phyloP scores from a whole-genome alignment of 768 basidiomycete genomes.

The Botryobasidium botryosum region DNA sequence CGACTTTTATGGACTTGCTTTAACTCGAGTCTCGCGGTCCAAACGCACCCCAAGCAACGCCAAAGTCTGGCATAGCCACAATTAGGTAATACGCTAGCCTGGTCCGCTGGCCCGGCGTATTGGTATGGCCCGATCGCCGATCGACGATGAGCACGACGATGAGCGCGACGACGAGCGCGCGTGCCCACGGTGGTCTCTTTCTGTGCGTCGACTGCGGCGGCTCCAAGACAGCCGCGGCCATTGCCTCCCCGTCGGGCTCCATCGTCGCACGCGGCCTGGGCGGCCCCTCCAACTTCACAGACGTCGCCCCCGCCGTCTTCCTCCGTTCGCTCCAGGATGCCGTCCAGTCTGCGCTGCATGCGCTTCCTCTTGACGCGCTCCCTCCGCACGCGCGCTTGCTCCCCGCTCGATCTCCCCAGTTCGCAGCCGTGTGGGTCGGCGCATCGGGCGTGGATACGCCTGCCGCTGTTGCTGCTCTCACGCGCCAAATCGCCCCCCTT shows the following conservation, averaged over 20 bases:
- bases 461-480: conserved; percentile 38
- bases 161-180: no score
- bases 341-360: conserved; percentile 31
- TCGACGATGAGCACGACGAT: no score
- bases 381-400: background rate
- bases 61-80: no score
- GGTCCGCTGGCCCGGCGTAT: no score
- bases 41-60: no score
- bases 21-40: no score
- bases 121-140: no score
- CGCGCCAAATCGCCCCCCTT: conserved; percentile 29
- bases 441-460: conserved; percentile 69
- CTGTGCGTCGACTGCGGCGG: conserved; percentile 83
- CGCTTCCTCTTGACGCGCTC: background rate
- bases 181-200: no score
- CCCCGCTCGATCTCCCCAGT: background rate
- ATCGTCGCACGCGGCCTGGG: conserved; percentile 50
- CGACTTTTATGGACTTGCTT: no score
- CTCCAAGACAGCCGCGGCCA: conserved; percentile 68
- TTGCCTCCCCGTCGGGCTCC: conserved; percentile 38
- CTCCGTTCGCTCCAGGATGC: conserved; percentile 34
- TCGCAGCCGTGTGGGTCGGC: conserved; percentile 68
- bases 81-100: no score
- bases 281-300: conserved; percentile 76
- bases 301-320: conserved; percentile 50